Evolutionary conservation across 1,139 yeast species (phyloP).

Genomic region (Kurtzmaniella quercitrusa): DNA sequence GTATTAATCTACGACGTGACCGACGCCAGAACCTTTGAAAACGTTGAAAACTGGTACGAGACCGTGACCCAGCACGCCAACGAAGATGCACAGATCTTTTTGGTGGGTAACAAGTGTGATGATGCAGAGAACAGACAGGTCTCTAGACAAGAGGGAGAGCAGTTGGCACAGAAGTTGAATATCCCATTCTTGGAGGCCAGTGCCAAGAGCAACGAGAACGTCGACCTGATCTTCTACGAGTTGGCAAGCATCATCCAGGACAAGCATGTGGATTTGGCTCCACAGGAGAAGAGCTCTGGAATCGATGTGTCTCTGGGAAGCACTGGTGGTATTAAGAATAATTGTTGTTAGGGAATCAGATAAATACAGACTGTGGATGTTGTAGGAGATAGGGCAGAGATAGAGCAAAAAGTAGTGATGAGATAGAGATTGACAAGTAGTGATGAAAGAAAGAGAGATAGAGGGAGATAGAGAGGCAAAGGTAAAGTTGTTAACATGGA

Average conservation of each 20-base stretch:
- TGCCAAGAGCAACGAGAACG: slow-evolving; percentile 91
- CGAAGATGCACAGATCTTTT: slow-evolving; percentile 88
- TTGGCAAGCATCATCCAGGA: slow-evolving; percentile 87
- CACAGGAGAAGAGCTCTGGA: slow-evolving; percentile 26
- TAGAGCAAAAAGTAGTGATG: background rate
- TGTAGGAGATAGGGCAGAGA: background rate
- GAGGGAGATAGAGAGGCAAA: no score
- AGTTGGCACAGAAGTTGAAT: slow-evolving; percentile 80
- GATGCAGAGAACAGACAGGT: slow-evolving; percentile 76
- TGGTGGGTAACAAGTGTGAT: slow-evolving; percentile 95
- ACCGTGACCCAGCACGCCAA: slow-evolving; percentile 96
- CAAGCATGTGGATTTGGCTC: slow-evolving; percentile 50
- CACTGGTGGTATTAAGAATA: slow-evolving; percentile 25
- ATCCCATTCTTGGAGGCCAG: slow-evolving; percentile 93
- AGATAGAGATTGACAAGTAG: no score
- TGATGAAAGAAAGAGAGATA: no score
- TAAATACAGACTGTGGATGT: background rate
- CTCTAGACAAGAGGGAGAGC: slow-evolving; percentile 83
- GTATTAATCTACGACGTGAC: slow-evolving; percentile 94
- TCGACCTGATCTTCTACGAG: slow-evolving; percentile 85
- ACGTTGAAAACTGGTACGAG: slow-evolving; percentile 84
- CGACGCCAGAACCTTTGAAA: slow-evolving; percentile 88
- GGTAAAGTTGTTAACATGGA: no score
- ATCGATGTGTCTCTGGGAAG: slow-evolving; percentile 41
- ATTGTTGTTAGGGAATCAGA: slow-evolving; percentile 31